Base-by-base conservation (phyloP, 495 filamentous ascomycete genomes). In the Trichocladium antarcticum region DNA sequence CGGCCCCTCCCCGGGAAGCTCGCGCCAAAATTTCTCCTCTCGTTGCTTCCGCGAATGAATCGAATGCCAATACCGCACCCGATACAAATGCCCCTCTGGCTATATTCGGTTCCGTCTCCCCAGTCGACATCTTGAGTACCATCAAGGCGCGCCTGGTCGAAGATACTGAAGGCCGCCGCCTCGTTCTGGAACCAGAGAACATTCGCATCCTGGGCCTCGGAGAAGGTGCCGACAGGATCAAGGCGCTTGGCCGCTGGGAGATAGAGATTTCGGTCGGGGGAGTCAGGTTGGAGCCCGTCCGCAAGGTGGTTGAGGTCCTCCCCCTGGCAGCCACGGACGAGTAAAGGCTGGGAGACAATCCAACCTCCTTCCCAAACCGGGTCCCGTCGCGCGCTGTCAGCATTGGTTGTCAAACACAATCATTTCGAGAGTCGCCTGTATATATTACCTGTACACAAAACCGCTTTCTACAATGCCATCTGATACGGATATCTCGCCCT, bases 101-200 rank as follows among this genome's bases (percentile, higher is more conserved):
- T 20, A 73, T 73, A 48, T 73, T 62, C 42, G 68, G 70, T 27
- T 73, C 70, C 32, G 70, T 73, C 4, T 64, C 68, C 9, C 39
- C 57, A 28, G 46, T 6, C 34, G 67, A 71, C 49, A 54, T 73
- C 15, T 42, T 63, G 0, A 51, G 54, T 15, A n/a, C 54, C 14
- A 59, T 71, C 47, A 63, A 62, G 32, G 41, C 14, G 0, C 31
- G 64, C 11, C 37, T 68, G 37, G 52, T 51, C 9, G 40, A 28
- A 1, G 61, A 69, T 45, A 16, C 47, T 5, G 60, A 64, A 28
- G 66, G 61, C 10, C 59, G 51, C 36, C 61, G 60, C 15, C 46
- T 71, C 2, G 42, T 49, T 6, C 57, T 73, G 16, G 65, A 62
- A 34, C 54, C 59, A 0, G 57, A 58, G 3, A 43, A 57, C 44